These are phyloP conservation scores for Clitopilus passeckerianus DNA, from an alignment of 768 basidiomycete genomes.

Conservation along the genomic window DNA sequence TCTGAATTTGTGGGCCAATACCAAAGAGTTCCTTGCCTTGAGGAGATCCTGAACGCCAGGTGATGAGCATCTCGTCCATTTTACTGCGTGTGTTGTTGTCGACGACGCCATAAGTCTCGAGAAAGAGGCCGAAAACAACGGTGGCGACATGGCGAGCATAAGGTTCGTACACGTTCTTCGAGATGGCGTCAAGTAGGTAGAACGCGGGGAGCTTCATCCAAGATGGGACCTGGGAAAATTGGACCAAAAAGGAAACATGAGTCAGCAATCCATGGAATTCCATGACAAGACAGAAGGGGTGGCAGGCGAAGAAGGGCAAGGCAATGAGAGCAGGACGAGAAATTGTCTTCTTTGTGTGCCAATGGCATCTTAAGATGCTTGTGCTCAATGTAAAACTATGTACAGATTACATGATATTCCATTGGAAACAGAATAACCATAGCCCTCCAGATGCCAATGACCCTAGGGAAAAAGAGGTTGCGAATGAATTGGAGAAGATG, in stretches of 20 bases:
- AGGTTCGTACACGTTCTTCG: slow-evolving; percentile 92
- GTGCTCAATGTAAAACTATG: slow-evolving; percentile 30
- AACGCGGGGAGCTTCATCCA: slow-evolving; percentile 91
- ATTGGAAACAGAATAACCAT: slow-evolving; percentile 18
- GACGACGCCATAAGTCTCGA: slow-evolving; percentile 84
- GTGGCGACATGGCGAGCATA: slow-evolving; percentile 84
- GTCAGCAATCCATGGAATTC: slow-evolving; percentile 63
- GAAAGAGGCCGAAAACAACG: slow-evolving; percentile 78
- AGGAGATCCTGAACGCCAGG: slow-evolving; percentile 89
- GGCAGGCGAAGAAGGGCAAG: slow-evolving; percentile 5
- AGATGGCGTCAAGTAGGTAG: slow-evolving; percentile 94
- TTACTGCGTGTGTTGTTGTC: slow-evolving; percentile 83
- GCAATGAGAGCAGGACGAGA: slow-evolving; percentile 17
- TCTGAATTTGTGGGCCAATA: slow-evolving; percentile 67
- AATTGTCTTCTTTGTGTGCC: slow-evolving; percentile 17
- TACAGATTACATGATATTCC: slow-evolving; percentile 37
- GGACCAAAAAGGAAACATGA: slow-evolving; percentile 42
- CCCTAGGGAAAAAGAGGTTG: slow-evolving; percentile 6
- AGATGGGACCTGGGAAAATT: slow-evolving; percentile 65
- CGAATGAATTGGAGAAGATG: slow-evolving; percentile 8
- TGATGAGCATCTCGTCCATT: slow-evolving; percentile 97
- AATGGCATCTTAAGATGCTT: slow-evolving; percentile 28
- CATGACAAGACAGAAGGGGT: slow-evolving; percentile 3
- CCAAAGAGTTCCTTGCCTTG: slow-evolving; percentile 84
- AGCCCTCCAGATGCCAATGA: slow-evolving; percentile 5